A percentile compares a stretch with the other conserved stretches of the same genome.
These are phyloP conservation scores for Arxiozyma slooffiae DNA, from an alignment of 1,139 yeast species.

Conservation along the genomic window DNA sequence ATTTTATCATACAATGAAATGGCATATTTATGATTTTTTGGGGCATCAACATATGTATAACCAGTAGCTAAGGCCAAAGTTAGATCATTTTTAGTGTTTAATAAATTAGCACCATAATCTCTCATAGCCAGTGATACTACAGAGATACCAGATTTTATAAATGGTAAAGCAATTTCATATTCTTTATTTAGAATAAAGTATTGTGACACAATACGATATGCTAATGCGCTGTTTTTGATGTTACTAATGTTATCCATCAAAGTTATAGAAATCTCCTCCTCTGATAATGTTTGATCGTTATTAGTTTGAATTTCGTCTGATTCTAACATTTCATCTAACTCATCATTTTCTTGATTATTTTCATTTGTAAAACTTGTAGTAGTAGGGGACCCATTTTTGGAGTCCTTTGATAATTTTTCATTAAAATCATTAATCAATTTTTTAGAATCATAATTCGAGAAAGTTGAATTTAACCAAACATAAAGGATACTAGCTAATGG, in stretches of 20 bases:
- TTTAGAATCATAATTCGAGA: conserved; percentile 38
- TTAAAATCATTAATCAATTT: conserved; percentile 12
- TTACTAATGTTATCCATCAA: conserved; percentile 46
- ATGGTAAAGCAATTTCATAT: conserved; percentile 52
- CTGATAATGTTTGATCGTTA: conserved; percentile 26
- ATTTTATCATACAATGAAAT: conserved; percentile 59
- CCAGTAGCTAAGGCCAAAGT: conserved; percentile 62
- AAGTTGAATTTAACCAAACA: conserved; percentile 54
- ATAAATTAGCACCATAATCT: conserved; percentile 40
- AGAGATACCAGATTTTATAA: conserved; percentile 53
- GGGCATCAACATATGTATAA: conserved; percentile 80
- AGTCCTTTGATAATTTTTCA: conserved; percentile 14
- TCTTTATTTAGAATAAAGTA: conserved; percentile 54
- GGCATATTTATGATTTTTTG: conserved; percentile 74
- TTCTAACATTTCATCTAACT: conserved; percentile 19
- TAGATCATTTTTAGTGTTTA: conserved; percentile 48
- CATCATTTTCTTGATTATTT: conserved; percentile 22
- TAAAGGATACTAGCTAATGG: conserved; percentile 57
- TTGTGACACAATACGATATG: conserved; percentile 54
- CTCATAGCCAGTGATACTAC: conserved; percentile 43
- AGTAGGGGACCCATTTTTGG: conserved; percentile 12
- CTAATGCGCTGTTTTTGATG: conserved; percentile 44
- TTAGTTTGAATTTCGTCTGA: conserved; percentile 13
- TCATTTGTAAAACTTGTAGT: conserved; percentile 13
- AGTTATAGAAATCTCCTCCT: conserved; percentile 46